phyloP scores from a whole-genome alignment of 169 alveolate genomes.

The Plasmodium billcollinsi region DNA sequence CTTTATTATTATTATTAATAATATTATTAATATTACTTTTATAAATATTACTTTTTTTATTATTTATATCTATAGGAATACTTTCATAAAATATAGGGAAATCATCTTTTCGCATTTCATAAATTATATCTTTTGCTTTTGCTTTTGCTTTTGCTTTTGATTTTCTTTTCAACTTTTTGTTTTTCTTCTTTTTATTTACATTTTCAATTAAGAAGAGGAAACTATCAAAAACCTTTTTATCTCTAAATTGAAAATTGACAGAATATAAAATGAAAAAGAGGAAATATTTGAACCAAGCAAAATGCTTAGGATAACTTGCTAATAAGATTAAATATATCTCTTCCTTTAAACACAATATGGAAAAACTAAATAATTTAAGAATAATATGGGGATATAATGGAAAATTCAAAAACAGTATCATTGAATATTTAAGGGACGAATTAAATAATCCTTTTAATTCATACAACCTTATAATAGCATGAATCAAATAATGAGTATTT shows the following conservation, averaged over 20 bases:
- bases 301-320: constrained; percentile 39
- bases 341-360: constrained; percentile 52
- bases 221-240: constrained; percentile 17
- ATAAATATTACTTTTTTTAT: not conserved
- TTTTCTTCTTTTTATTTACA: constrained; percentile 31
- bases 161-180: too few species aligned
- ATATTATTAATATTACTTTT: too few species aligned
- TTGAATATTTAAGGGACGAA: constrained; percentile 35
- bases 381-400: constrained; percentile 60
- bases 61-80: not conserved
- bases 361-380: constrained; percentile 51
- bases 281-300: constrained; percentile 64
- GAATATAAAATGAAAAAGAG: constrained; percentile 62
- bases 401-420: constrained; percentile 46
- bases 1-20: too few species aligned
- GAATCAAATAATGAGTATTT: constrained; percentile 47
- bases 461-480: constrained; percentile 39
- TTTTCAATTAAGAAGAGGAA: constrained; percentile 38
- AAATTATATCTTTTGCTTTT: too few species aligned
- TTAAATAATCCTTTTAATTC: constrained; percentile 66
- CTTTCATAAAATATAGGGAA: too few species aligned
- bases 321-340: constrained; percentile 52
- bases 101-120: too few species aligned
- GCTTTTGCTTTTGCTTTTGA: too few species aligned
- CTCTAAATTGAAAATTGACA: constrained; percentile 51